Conservation (phyloP, 1,284 basidiomycete species). For the Meira nashicola region DNA sequence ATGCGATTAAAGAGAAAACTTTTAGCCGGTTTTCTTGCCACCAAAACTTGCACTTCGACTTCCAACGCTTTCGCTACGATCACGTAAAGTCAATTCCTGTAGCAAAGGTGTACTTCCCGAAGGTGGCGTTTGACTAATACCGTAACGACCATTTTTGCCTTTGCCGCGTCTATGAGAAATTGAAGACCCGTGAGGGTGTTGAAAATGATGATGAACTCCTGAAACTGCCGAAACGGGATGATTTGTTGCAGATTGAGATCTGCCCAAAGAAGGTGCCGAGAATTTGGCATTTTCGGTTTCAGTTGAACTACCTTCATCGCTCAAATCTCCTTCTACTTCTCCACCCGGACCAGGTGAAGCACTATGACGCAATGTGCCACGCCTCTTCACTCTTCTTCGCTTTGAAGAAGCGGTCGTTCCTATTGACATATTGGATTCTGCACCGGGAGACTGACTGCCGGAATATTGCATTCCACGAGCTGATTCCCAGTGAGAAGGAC, state of each 20-base stretch:
- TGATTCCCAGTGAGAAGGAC: conserved; percentile 11
- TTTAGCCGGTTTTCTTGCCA: too few relatives aligned
- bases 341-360: neutral
- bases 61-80: neutral
- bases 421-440: conserved; percentile 10
- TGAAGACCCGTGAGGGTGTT: neutral
- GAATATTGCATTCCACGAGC: conserved; percentile 8
- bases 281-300: conserved; percentile 5
- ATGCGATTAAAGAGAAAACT: too few relatives aligned
- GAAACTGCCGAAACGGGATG: too few relatives aligned
- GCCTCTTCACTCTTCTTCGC: conserved; percentile 6
- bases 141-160: neutral
- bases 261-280: neutral
- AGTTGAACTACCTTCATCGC: conserved; percentile 4
- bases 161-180: neutral
- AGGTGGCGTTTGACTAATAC: conserved; percentile 6
- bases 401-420: conserved; percentile 14
- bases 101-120: conserved; percentile 9
- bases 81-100: conserved; percentile 2
- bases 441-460: conserved; percentile 12
- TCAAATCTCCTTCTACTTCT: neutral
- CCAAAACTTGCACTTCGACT: too few relatives aligned
- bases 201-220: neutral
- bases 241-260: too few relatives aligned
- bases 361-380: neutral